Conservation (phyloP, 208 protist genomes). For the Balamuthia mandrillaris region DNA sequence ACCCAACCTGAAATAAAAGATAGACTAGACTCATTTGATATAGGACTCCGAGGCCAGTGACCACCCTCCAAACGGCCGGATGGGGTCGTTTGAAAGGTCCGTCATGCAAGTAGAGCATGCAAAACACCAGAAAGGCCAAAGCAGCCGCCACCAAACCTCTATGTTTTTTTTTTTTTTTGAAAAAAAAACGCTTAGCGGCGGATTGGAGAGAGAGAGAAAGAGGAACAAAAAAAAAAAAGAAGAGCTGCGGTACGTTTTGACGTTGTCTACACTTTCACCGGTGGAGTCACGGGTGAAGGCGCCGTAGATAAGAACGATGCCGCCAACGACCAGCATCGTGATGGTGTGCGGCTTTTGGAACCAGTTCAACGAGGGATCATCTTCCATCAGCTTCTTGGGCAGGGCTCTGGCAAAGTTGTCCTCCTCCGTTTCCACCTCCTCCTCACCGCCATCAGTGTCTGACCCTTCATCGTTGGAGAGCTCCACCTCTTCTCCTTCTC, state of each 20-base stretch:
- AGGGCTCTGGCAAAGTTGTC: conserved; percentile 32
- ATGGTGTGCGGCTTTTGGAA: conserved; percentile 63
- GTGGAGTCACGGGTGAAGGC: conserved; percentile 49
- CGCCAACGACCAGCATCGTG: conserved; percentile 30
- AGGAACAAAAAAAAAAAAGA: not conserved
- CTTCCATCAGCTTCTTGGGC: conserved; percentile 9
- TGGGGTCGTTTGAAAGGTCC: conserved; percentile 89
- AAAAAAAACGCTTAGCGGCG: not conserved
- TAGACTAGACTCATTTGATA: conserved; percentile 88
- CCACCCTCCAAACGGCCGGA: conserved; percentile 87
- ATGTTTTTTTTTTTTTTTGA: not conserved
- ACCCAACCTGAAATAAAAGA: conserved; percentile 80
- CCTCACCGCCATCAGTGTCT: not conserved
- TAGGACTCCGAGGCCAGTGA: conserved; percentile 83
- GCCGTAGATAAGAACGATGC: conserved; percentile 44
- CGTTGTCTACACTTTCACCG: not conserved
- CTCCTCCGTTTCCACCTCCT: not conserved
- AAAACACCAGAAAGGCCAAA: conserved; percentile 83
- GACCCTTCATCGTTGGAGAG: not conserved
- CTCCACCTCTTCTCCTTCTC: not conserved
- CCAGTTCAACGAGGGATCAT: conserved; percentile 44
- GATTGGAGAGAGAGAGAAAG: not conserved
- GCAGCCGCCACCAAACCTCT: conserved; percentile 65
- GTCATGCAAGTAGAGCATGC: conserved; percentile 84
- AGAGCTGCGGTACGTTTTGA: conserved; percentile 43